These are phyloP conservation scores for Solanum etuberosum DNA, from an alignment of 257 asterid genomes.

Conservation along the genomic window DNA sequence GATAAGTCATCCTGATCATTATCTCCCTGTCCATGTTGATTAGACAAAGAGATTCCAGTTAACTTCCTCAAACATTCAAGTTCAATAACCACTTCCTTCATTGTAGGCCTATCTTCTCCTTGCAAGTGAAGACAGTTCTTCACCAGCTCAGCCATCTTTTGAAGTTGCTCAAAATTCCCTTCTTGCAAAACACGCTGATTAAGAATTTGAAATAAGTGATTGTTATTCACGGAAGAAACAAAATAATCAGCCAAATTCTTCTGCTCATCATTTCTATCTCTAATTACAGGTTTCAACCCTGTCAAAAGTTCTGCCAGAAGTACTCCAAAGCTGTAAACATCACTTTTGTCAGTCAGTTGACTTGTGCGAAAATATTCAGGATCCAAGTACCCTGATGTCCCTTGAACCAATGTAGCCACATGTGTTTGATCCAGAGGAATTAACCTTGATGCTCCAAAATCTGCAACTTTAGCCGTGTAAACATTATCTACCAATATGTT, in stretches of 20 bases:
- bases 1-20: neutral
- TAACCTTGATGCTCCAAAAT: neutral
- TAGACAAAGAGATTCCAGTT: neutral
- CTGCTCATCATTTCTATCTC: neutral
- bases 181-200: neutral
- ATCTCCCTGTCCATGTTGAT: neutral
- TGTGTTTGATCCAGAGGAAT: neutral
- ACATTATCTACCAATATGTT: neutral
- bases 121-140: neutral
- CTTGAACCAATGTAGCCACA: neutral
- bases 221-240: neutral
- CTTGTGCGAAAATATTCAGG: neutral
- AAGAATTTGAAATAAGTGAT: neutral
- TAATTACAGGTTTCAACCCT: neutral
- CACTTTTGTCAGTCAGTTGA: neutral
- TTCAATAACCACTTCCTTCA: neutral
- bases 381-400: neutral
- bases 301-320: neutral
- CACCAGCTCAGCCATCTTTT: neutral
- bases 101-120: neutral
- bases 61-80: neutral
- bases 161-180: neutral
- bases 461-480: neutral
- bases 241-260: neutral
- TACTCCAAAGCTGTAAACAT: neutral